These are phyloP conservation scores for Hyaloperonospora arabidopsidis DNA, from an alignment of 352 stramenopile genomes.

Conservation along the genomic window DNA sequence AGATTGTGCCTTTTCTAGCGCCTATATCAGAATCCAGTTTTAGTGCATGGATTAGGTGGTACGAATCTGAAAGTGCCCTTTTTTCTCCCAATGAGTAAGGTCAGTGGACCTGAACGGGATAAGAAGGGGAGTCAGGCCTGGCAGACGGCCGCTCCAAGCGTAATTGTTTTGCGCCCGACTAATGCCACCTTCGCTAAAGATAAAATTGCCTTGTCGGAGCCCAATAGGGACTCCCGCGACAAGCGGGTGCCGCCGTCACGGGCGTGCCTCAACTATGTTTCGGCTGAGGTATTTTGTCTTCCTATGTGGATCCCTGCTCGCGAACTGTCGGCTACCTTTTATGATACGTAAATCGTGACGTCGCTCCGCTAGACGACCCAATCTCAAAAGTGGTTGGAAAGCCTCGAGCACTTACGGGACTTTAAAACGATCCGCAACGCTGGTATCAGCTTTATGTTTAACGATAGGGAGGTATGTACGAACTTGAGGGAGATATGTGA, in stretches of 20 bases:
- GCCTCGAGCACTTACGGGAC: background rate
- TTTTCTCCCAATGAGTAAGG: background rate
- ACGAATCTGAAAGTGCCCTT: background rate
- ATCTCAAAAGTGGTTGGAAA: conserved; percentile 1
- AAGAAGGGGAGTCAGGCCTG: background rate
- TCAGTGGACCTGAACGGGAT: background rate
- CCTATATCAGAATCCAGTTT: background rate
- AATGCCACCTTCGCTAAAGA: background rate
- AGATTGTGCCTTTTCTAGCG: no score
- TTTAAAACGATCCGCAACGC: conserved; percentile 12
- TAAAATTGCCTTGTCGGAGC: background rate
- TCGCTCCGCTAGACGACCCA: conserved; percentile 7
- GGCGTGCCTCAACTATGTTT: background rate
- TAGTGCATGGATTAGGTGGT: background rate
- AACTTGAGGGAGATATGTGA: conserved; percentile 3
- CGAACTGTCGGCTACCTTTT: conserved; percentile 6
- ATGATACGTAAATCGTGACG: conserved; percentile 17
- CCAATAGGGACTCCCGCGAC: background rate
- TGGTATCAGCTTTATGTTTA: conserved; percentile 17
- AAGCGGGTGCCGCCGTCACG: background rate
- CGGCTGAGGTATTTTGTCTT: background rate
- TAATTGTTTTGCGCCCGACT: background rate
- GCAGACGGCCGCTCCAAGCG: background rate
- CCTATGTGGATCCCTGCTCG: background rate
- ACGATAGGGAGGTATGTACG: conserved; percentile 2